Percentiles rank a stretch among this genome's conserved stretches.
phyloP scores from a whole-genome alignment of 2,329 filamentous ascomycete genomes.

The Fusarium secorum region DNA sequence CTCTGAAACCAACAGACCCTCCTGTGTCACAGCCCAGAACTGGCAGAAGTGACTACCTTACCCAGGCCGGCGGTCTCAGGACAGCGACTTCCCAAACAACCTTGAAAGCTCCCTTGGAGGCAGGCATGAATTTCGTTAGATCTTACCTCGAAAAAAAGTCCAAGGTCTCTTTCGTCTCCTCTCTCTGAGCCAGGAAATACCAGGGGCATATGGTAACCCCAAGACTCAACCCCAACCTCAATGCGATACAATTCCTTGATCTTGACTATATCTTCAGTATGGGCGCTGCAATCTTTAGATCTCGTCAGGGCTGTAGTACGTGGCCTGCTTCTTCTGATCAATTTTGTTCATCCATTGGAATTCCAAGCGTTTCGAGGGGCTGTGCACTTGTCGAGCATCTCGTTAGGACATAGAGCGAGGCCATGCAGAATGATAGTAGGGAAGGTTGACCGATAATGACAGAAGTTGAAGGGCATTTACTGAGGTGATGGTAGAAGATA shows the following conservation, averaged over 20 bases:
- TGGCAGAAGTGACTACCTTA: neutral
- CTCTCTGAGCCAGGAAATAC: neutral
- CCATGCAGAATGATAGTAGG: neutral
- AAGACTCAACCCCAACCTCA: neutral
- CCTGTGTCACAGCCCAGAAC: neutral
- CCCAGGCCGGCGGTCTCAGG: neutral
- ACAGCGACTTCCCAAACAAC: neutral
- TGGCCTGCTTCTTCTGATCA: neutral
- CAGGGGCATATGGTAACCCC: neutral
- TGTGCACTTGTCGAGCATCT: neutral
- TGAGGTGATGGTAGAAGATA: no score
- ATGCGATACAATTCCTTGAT: neutral
- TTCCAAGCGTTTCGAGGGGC: neutral
- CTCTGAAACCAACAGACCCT: neutral
- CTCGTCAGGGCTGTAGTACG: no score
- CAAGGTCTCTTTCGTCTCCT: neutral
- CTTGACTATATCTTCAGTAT: neutral
- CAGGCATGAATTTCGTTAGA: neutral
- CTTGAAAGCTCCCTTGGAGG: neutral
- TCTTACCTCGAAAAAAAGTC: neutral
- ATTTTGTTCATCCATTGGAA: neutral
- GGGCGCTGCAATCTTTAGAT: neutral
- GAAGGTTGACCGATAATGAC: neutral
- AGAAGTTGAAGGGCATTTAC: neutral
- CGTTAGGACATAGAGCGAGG: neutral